A percentile compares a stretch with the other conserved stretches of the same genome.
Evolutionary conservation across 768 basidiomycete species (phyloP).

Genomic region (Baorangia bicolor): DNA sequence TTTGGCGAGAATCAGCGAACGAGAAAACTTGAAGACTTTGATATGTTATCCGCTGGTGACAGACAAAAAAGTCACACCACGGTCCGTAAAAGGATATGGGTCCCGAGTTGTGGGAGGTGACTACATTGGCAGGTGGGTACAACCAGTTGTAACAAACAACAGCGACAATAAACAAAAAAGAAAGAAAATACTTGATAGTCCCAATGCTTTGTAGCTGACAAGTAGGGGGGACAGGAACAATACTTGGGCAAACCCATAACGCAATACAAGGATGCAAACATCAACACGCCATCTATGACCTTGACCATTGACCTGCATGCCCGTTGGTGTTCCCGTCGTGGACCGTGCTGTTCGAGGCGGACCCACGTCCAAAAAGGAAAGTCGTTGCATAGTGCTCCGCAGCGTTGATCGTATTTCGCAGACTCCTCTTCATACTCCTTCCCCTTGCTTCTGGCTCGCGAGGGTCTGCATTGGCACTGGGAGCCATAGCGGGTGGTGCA

Average conservation of each 20-base stretch:
- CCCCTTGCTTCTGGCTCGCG: constrained; percentile 47
- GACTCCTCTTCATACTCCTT: constrained; percentile 60
- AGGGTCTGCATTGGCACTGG: constrained; percentile 23
- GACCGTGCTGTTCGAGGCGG: constrained; percentile 23
- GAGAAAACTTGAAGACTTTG: background rate
- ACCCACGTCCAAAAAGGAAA: constrained; percentile 60
- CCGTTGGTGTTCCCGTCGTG: constrained; percentile 26
- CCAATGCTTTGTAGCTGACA: constrained; percentile 7
- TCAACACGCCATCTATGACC: constrained; percentile 17
- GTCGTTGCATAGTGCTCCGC: constrained; percentile 67
- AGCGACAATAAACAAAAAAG: constrained; percentile 16
- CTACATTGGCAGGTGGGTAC: constrained; percentile 25
- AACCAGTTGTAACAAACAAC: constrained; percentile 28
- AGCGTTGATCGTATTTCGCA: constrained; percentile 65
- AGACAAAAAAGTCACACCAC: background rate
- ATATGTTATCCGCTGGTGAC: background rate
- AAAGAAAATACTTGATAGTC: constrained; percentile 9
- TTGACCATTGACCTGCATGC: constrained; percentile 25
- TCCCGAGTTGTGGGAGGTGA: background rate
- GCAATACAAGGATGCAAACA: constrained; percentile 11
- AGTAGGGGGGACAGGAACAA: constrained; percentile 4
- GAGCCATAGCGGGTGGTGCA: constrained; percentile 34
- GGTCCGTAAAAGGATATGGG: constrained; percentile 15
- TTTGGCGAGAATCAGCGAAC: background rate
- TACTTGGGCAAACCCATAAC: constrained; percentile 1